phyloP scores from a whole-genome alignment of 805 yeast species.

The Kluyveromyces nonfermentans region DNA sequence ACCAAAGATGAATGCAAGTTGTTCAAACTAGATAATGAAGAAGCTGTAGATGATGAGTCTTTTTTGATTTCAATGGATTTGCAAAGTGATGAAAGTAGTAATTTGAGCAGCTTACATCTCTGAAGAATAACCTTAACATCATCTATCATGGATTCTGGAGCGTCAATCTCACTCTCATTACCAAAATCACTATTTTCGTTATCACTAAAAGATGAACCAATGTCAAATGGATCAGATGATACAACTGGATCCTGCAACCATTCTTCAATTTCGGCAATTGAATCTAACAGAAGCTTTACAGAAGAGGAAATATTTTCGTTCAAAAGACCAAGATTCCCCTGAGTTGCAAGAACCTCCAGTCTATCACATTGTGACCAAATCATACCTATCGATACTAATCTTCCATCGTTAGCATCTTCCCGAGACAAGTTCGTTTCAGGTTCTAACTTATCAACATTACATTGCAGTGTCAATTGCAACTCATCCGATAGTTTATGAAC shows the following conservation, averaged over 20 bases:
- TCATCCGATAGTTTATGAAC: slow-evolving; percentile 2
- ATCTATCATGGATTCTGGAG: slow-evolving; percentile 22
- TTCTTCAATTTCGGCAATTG: slow-evolving; percentile 54
- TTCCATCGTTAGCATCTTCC: slow-evolving; percentile 26
- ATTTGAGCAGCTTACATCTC: slow-evolving; percentile 40
- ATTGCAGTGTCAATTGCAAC: background rate
- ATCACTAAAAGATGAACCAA: slow-evolving; percentile 27
- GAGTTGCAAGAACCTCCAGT: slow-evolving; percentile 32
- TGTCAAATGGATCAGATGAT: slow-evolving; percentile 43
- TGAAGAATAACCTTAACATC: slow-evolving; percentile 41
- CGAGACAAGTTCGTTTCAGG: slow-evolving; percentile 8
- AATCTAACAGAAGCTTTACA: slow-evolving; percentile 45
- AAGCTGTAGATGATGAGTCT: slow-evolving; percentile 26
- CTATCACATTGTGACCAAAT: slow-evolving; percentile 63
- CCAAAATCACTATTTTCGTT: slow-evolving; percentile 25
- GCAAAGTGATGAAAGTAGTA: slow-evolving; percentile 47
- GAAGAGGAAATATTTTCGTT: slow-evolving; percentile 32
- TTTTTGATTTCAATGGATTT: slow-evolving; percentile 39
- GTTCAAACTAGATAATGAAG: slow-evolving; percentile 40
- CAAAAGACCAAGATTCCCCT: slow-evolving; percentile 47
- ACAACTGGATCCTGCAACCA: slow-evolving; percentile 58
- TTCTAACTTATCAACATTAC: background rate
- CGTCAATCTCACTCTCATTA: slow-evolving; percentile 28
- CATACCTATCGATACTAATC: slow-evolving; percentile 54
- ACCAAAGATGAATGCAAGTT: slow-evolving; percentile 35